Percentiles rank a stretch among this genome's conserved stretches.
phyloP scores from a whole-genome alignment of 2,329 filamentous ascomycete species.

The Cercospora zeina region DNA sequence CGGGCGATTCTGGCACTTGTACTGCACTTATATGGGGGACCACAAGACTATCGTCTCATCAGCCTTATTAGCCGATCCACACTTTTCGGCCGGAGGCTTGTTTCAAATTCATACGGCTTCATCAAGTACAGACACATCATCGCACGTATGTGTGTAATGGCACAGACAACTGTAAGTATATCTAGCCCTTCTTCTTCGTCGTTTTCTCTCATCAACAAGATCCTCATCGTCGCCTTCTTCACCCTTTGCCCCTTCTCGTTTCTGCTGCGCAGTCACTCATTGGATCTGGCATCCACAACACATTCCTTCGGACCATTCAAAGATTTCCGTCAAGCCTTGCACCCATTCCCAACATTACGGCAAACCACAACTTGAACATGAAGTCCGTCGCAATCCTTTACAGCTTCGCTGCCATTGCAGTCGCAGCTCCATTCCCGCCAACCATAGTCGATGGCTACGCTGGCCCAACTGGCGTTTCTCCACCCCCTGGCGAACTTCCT shows the following conservation, averaged over 20 bases:
- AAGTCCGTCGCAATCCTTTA: slow-evolving; percentile 25
- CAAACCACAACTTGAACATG: slow-evolving; percentile 12
- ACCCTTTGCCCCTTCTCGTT: not conserved
- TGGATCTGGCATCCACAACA: slow-evolving; percentile 21
- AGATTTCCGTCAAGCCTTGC: not conserved
- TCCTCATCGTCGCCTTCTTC: not conserved
- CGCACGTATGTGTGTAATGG: not conserved
- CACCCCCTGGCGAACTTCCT: slow-evolving; percentile 1
- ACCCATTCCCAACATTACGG: not conserved
- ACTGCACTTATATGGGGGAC: not conserved
- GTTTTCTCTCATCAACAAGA: not conserved
- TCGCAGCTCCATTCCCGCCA: slow-evolving; percentile 19
- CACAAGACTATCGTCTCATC: not conserved
- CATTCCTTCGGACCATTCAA: slow-evolving; percentile 12
- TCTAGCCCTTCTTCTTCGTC: not conserved
- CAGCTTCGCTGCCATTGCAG: slow-evolving; percentile 38
- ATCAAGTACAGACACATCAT: slow-evolving; percentile 8
- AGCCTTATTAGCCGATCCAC: not conserved
- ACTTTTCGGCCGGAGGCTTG: slow-evolving; percentile 11
- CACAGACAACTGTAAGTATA: not conserved
- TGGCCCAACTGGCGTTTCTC: not conserved
- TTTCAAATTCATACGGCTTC: slow-evolving; percentile 12
- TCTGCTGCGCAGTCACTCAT: slow-evolving; percentile 12
- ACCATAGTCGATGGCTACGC: slow-evolving; percentile 9
- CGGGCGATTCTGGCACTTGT: not conserved